phyloP scores from a whole-genome alignment of 1,284 basidiomycete species.

The Apiotrichum brassicae region DNA sequence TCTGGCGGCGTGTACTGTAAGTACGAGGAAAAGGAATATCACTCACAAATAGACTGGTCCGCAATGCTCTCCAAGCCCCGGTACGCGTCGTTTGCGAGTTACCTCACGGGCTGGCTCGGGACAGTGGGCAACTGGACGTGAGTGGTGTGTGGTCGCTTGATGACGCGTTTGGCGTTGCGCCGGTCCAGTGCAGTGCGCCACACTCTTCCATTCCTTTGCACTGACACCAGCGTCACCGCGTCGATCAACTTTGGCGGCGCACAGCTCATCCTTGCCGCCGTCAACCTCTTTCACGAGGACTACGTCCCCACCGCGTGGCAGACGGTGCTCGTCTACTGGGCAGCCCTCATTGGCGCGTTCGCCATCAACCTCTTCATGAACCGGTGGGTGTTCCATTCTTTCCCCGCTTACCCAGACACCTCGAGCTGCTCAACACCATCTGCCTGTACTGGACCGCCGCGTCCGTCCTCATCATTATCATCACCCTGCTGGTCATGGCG shows the following conservation, averaged over 20 bases:
- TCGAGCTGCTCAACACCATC: conserved; percentile 43
- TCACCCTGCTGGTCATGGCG: conserved; percentile 47
- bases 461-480: conserved; percentile 48
- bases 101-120: conserved; percentile 50
- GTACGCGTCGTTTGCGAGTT: conserved; percentile 47
- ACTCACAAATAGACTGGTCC: conserved; percentile 40
- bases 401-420: conserved; percentile 19
- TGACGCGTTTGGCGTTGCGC: background rate
- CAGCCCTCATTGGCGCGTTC: conserved; percentile 42
- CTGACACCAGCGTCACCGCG: conserved; percentile 39
- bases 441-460: conserved; percentile 49
- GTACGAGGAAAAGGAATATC: background rate
- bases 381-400: conserved; percentile 23
- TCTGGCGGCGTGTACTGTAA: conserved; percentile 49
- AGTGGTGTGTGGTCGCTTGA: too few relatives aligned
- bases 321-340: conserved; percentile 48
- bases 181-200: too few relatives aligned
- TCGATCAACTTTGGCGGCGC: conserved; percentile 51
- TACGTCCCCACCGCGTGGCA: conserved; percentile 48
- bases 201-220: too few relatives aligned
- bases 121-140: conserved; percentile 50
- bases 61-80: conserved; percentile 47
- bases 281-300: conserved; percentile 46
- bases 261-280: conserved; percentile 49
- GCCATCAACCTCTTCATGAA: conserved; percentile 45